A percentile compares a stretch with the other conserved stretches of the same genome.
Evolutionary conservation across 495 filamentous ascomycete species (phyloP).

Genomic region (Aspergillus diversus): DNA sequence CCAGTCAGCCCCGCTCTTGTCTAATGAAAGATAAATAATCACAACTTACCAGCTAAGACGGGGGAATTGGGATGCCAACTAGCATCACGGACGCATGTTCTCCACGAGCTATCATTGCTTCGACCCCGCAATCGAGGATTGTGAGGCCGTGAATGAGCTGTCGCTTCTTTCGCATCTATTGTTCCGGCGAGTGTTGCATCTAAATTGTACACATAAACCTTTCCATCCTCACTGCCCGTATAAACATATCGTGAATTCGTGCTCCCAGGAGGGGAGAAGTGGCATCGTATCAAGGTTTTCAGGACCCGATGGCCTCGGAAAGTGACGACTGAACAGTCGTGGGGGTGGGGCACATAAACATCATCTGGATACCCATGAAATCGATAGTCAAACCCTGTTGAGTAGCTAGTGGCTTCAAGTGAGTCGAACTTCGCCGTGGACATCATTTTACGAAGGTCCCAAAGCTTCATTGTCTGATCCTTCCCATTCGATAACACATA

Average conservation of each 20-base stretch:
- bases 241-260: conserved; percentile 94
- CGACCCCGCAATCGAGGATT: conserved; percentile 45
- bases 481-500: conserved; percentile 95
- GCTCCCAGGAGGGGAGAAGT: conserved; percentile 89
- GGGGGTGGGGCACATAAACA: conserved; percentile 72
- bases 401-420: conserved; percentile 57
- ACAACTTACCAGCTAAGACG: conserved; percentile 75
- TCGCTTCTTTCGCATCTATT: conserved; percentile 76
- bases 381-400: conserved; percentile 85
- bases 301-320: conserved; percentile 88
- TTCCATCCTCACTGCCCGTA: conserved; percentile 83
- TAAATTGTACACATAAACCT: conserved; percentile 89
- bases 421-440: conserved; percentile 63
- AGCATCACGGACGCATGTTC: conserved; percentile 87
- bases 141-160: conserved; percentile 59
- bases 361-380: conserved; percentile 68
- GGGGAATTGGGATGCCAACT: conserved; percentile 95
- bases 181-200: conserved; percentile 84
- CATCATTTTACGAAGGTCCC: conserved; percentile 89
- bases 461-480: conserved; percentile 96
- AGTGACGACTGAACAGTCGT: conserved; percentile 92
- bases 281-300: conserved; percentile 89
- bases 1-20: conserved; percentile 21
- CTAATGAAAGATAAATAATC: conserved; percentile 9
- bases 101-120: conserved; percentile 56